Conservation (phyloP, 1,284 basidiomycete species). For the Ceratobasidium papillatum region DNA sequence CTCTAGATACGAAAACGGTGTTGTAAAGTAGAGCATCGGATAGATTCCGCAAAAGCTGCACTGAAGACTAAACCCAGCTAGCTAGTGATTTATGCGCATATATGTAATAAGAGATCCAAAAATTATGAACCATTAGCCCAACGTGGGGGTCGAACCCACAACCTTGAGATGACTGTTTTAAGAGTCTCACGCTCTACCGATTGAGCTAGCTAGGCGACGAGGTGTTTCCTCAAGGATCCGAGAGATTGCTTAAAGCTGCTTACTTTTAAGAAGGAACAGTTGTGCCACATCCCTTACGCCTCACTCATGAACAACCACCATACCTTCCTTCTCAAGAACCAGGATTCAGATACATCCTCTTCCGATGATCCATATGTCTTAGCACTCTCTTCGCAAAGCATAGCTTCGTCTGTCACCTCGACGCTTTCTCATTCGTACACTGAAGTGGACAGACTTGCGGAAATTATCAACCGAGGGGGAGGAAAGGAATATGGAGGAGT, state of each 20-base stretch:
- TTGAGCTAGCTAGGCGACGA: constrained; percentile 38
- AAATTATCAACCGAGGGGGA: constrained; percentile 57
- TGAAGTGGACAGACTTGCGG: constrained; percentile 59
- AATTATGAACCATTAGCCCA: constrained; percentile 39
- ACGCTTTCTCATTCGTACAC: constrained; percentile 69
- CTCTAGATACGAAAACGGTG: too few species aligned
- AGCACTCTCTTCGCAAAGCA: constrained; percentile 57
- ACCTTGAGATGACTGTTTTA: constrained; percentile 39
- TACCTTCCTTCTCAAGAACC: constrained; percentile 47
- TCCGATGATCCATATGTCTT: constrained; percentile 62
- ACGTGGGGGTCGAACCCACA: constrained; percentile 38
- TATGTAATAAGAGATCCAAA: too few species aligned
- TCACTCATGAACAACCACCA: neutral
- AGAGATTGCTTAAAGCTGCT: neutral
- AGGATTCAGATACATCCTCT: constrained; percentile 15
- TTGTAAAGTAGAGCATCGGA: too few species aligned
- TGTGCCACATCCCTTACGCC: neutral
- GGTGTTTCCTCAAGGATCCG: too few species aligned
- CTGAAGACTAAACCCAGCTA: too few species aligned
- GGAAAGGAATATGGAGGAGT: constrained; percentile 60
- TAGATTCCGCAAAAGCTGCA: too few species aligned
- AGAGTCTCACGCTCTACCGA: constrained; percentile 42
- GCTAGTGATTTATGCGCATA: too few species aligned
- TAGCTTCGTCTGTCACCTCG: constrained; percentile 64
- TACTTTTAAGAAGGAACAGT: neutral